A percentile compares a stretch with the other conserved stretches of the same genome.
phyloP scores from a whole-genome alignment of 1,284 basidiomycete species.

The Cerioporus squamosus region DNA sequence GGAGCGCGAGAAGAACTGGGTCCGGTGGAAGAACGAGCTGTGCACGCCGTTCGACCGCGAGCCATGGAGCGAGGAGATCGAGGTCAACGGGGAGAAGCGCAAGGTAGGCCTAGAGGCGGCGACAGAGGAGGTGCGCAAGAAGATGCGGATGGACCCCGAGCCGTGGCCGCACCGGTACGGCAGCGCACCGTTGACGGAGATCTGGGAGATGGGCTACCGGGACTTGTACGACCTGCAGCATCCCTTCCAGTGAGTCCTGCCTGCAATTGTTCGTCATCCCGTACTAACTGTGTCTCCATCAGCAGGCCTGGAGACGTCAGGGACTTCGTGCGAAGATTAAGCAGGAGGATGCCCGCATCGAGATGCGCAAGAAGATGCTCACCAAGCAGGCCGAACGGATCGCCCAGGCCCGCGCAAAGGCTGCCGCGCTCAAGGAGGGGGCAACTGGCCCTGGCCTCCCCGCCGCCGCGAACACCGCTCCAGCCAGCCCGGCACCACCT shows the following conservation, averaged over 20 bases:
- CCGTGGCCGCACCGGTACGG: conserved; percentile 68
- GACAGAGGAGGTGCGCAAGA: conserved; percentile 52
- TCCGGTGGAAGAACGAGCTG: conserved; percentile 82
- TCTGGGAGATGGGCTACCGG: conserved; percentile 80
- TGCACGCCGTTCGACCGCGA: conserved; percentile 79
- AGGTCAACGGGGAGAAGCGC: conserved; percentile 39
- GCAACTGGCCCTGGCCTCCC: conserved; percentile 27
- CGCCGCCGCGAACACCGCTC: conserved; percentile 25
- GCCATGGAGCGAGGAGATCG: conserved; percentile 55
- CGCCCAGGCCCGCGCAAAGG: conserved; percentile 48
- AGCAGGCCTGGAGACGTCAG: conserved; percentile 71
- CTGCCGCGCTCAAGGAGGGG: conserved; percentile 30
- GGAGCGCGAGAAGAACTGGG: conserved; percentile 85
- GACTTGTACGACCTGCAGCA: conserved; percentile 63
- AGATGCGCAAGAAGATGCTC: conserved; percentile 60
- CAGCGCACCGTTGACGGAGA: conserved; percentile 70
- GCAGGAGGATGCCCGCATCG: conserved; percentile 65
- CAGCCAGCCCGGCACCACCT: conserved; percentile 17
- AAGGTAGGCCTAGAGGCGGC: conserved; percentile 65
- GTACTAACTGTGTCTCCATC: not conserved
- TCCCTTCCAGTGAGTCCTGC: conserved; percentile 63
- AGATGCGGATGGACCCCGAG: conserved; percentile 56
- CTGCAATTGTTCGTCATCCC: not conserved
- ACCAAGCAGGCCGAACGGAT: conserved; percentile 50
- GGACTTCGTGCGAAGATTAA: conserved; percentile 74